Evolutionary conservation across 306 rosid species (phyloP), one percentile per base, ranked within the genome.

Genomic region (Alnus glutinosa): DNA sequence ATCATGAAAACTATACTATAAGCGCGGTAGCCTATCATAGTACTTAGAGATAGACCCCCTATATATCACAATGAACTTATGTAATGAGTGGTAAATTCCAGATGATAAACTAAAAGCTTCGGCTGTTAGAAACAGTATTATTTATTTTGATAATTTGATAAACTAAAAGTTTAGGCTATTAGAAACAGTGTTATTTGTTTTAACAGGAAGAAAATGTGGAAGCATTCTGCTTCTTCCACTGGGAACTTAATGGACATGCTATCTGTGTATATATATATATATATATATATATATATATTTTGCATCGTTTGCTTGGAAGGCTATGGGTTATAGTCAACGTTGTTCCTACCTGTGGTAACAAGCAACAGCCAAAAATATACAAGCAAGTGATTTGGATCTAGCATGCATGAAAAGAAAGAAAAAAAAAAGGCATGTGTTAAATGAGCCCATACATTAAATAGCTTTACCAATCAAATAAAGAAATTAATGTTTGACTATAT

Each of bases 401-500:
- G 58, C 58, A 54, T 15, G 58, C 18, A 54, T 54, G 58, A 54
- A 59, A 7, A 59, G 10, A 59, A 42, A 67, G 13, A 42, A 47
- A 42, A n/a, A 67, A 7, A 67, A 49, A 18, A 18, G 50, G 6
- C 19, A 67, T 30, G 70, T 63, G 10, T n/a, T 9, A 42, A 42
- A 42, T 15, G 4, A 32, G 39, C 68, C 44, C 28, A 39, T 67
- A 7, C 70, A 64, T 16, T n/a, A 37, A 18, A 7, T 39, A 9
- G 50, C 42, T 9, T 67, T 23, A 49, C 18, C 71, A 46, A 52
- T 28, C n/a, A 61, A 28, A 71, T 71, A 71, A 79, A 50, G 71
- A 71, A 71, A 67, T 74, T 85, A 48, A 82, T 84, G 12, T 55
- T 55, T 86, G 36, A n/a, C 81, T 67, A 30, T 50, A 54, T 73